A percentile compares a stretch with the other conserved stretches of the same genome.
These are phyloP conservation scores for Colletotrichum lindemuthianum DNA, from an alignment of 2,329 filamentous ascomycete genomes.

Conservation along the genomic window DNA sequence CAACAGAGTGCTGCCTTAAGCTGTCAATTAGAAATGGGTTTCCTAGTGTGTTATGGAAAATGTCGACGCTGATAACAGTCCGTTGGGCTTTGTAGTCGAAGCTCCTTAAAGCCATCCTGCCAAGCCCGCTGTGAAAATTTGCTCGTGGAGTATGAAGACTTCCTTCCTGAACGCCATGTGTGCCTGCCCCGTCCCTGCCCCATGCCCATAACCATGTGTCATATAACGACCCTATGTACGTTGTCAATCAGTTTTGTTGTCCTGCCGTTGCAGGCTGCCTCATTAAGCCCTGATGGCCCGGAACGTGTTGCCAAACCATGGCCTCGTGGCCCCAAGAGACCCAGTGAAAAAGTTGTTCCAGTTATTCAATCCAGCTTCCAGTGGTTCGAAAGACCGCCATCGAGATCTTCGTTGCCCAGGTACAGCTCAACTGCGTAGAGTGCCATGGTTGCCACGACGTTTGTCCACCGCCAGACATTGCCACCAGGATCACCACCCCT, in stretches of 20 bases:
- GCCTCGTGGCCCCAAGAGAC: background rate
- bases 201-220: slow-evolving; percentile 30
- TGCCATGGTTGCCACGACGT: slow-evolving; percentile 87
- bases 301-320: background rate
- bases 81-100: slow-evolving; percentile 13
- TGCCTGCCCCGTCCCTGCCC: slow-evolving; percentile 26
- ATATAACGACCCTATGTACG: slow-evolving; percentile 33
- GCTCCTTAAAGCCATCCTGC: slow-evolving; percentile 14
- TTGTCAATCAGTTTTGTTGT: slow-evolving; percentile 23
- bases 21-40: slow-evolving; percentile 25
- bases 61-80: slow-evolving; percentile 10
- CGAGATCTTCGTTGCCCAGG: slow-evolving; percentile 83
- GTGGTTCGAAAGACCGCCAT: slow-evolving; percentile 77
- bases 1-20: slow-evolving; percentile 6
- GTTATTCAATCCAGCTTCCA: slow-evolving; percentile 88
- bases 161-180: slow-evolving; percentile 36
- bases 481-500: slow-evolving; percentile 85
- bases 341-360: background rate
- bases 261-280: slow-evolving; percentile 20
- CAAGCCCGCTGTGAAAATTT: slow-evolving; percentile 26
- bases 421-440: slow-evolving; percentile 92
- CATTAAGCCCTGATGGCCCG: slow-evolving; percentile 18
- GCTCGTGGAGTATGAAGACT: slow-evolving; percentile 34
- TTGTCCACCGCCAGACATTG: slow-evolving; percentile 93
- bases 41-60: slow-evolving; percentile 27